Base-by-base conservation (phyloP, 106 monocot genomes). In the Phalaenopsis equestris region DNA sequence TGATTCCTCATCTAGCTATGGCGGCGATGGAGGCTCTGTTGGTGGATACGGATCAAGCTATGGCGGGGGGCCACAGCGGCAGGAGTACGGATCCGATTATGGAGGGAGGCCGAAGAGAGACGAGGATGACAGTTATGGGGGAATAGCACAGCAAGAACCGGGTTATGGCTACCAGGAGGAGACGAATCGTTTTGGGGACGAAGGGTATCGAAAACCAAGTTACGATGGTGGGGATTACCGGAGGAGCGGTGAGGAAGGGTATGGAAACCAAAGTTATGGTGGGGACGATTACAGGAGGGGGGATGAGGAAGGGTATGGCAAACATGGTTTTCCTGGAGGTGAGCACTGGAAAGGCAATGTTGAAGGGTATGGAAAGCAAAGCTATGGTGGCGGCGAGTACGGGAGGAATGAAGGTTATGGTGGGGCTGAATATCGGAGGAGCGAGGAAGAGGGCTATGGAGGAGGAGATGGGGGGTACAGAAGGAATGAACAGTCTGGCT, bases 11-110 rank as follows among this genome's bases (percentile, higher is more conserved):
- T 39, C 14, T 38, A 30, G 43, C 16, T 15, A 61, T 2, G 76
- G 75, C 3, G 78, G 76, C 2, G 4, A 41, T 42, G 83, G 74
- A n/a, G 74, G 52, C 52, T 10, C 52, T 14, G 12, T 77, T 10
- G 42, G 47, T 48, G 76, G 47, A 57, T 30, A 64, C 48, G 41
- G 14, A 2, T 45, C 67, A 5, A 77, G 23, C 4, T 2, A 38
- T 1, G 74, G 42, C 15, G 74, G 74, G 43, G 4, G 38, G 12
- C 24, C 70, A 52, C 58, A 72, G 46, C 21, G 52, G 56, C 70
- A 70, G 47, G 84, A 76, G 45, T 82, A 85, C n/a, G 84, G 83
- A 39, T 78, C 85, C 11, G 77, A 78, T 19, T 41, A 68, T 30
- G 80, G 85, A 5, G 42, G 41, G 42, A 55, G 41, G 73, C 52